Base-by-base conservation (phyloP, 768 basidiomycete genomes). In the Mycena leptocephala region DNA sequence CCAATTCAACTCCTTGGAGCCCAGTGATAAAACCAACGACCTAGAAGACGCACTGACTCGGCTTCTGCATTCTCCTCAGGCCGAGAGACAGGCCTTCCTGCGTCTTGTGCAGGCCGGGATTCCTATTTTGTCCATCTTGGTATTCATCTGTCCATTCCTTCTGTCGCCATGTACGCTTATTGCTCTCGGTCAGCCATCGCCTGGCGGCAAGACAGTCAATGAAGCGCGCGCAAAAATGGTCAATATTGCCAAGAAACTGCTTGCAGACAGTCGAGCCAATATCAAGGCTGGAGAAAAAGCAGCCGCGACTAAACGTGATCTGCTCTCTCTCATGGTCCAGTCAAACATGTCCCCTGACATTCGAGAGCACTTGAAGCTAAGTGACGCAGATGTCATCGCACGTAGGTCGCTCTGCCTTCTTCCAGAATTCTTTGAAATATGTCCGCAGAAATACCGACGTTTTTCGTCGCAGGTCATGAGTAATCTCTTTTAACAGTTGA, bases 271-370 rank as follows among this genome's bases (percentile, higher is more conserved):
- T 59, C 56, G 92, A 79, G 80, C 81, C 18, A 81, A 81, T 11
- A 69, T 84, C 46, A 80, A 75, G 13, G 80, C 83, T 24, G 80
- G 81, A 7, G 83, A 81, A n/a, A 81, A 83, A 39, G 43, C 72
- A 20, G 80, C 43, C 18, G 16, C 83, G 33, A 58, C 69, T 9
- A 87, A 90, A 16, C 66, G 69, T 8, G 93, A 94, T 82, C 79
- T 95, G 3, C 84, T 95, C 4, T 91, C 90, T 0, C 79, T 94
- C 22, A 85, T 95, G 9, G 84, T 94, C 59, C 87, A 87, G 68
- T 93, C 93, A 3, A 95, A 95, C 79, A 89, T 92, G 85, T 90
- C 92, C 0, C 88, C 87, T 0, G 92, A 95, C 79, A 79, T 93
- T 6, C 88, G 90, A 0, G 88, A 89, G 8, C 83, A 77, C 53